Base-by-base conservation (phyloP, 2,329 filamentous ascomycete genomes). In the Gnomoniopsis sp. region DNA sequence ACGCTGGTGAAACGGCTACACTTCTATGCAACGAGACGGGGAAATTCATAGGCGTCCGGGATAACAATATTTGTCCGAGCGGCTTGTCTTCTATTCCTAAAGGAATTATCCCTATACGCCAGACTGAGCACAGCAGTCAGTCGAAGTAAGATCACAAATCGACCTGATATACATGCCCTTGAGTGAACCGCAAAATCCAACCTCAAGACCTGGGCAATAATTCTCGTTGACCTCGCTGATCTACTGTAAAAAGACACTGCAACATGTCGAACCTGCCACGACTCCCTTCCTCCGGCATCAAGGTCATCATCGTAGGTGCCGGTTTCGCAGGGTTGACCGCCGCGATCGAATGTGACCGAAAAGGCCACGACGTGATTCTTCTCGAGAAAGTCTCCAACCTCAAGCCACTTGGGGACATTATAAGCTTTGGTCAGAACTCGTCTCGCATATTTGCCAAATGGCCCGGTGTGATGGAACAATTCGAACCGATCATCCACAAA, bases 271-370 rank as follows among this genome's bases (percentile, higher is more conserved):
- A 43, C 11, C 43, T 53, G 10, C 23, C 50, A 26, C 50, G 36
- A 12, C 50, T 53, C 11, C 50, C 50, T 12, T n/a, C 67, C 2
- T 72, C 70, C 15, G 73, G 73, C 56, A 73, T 79, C 64, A 71
- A 70, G 22, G 74, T 80, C 49, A 65, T 80, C 22, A 74, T 80
- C 51, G 76, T 80, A 7, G 78, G 78, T 23, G 73, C 72, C 65
- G 82, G 81, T 26, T 84, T 85, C 59, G 82, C 80, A 30, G 83
- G 82, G 30, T 74, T 85, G 15, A 80, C 82, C 6, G 80, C 81
- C 17, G 81, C 81, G 34, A 83, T 85, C 60, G 81, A 85, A 67
- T 83, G 80, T 65, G 72, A 78, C 49, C 76, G 78, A 41, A 80
- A 84, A 65, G 82, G 82, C 12, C 81, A 84, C 65, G 68, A 70